A percentile compares a stretch with the other conserved stretches of the same genome.
These are phyloP conservation scores for Diaporthe nobilis DNA, from an alignment of 2,329 filamentous ascomycete species.

Conservation along the genomic window DNA sequence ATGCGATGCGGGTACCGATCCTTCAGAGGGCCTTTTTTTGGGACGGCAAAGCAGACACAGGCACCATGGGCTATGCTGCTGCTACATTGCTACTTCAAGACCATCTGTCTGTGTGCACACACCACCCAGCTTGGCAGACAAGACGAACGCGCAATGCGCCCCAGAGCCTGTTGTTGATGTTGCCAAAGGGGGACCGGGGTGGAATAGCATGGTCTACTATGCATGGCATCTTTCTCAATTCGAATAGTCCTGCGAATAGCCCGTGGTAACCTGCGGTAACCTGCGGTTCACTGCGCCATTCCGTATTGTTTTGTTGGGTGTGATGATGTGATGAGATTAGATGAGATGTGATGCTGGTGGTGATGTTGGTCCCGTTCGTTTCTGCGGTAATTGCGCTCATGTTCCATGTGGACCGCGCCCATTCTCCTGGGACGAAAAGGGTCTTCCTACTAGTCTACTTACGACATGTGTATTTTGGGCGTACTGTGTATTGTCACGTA, in stretches of 20 bases:
- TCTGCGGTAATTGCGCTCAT: conserved; percentile 30
- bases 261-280: not conserved
- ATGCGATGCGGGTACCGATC: conserved; percentile 22
- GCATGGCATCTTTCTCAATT: not conserved
- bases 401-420: conserved; percentile 23
- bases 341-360: conserved; percentile 26
- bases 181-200: not conserved
- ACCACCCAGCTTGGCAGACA: conserved; percentile 11
- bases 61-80: conserved; percentile 12
- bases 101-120: not conserved
- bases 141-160: conserved; percentile 17
- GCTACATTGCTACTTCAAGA: not conserved
- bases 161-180: not conserved
- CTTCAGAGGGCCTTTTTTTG: conserved; percentile 10
- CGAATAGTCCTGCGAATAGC: not conserved
- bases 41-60: not conserved
- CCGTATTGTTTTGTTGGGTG: not conserved
- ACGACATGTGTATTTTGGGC: conserved; percentile 17
- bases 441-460: conserved; percentile 27
- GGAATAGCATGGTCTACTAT: conserved; percentile 15
- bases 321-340: conserved; percentile 25
- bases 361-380: conserved; percentile 20
- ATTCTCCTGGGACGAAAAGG: conserved; percentile 28
- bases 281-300: conserved; percentile 17
- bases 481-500: not conserved